These are phyloP conservation scores for Fusarium siculi DNA, from an alignment of 2,329 filamentous ascomycete species.

Conservation along the genomic window DNA sequence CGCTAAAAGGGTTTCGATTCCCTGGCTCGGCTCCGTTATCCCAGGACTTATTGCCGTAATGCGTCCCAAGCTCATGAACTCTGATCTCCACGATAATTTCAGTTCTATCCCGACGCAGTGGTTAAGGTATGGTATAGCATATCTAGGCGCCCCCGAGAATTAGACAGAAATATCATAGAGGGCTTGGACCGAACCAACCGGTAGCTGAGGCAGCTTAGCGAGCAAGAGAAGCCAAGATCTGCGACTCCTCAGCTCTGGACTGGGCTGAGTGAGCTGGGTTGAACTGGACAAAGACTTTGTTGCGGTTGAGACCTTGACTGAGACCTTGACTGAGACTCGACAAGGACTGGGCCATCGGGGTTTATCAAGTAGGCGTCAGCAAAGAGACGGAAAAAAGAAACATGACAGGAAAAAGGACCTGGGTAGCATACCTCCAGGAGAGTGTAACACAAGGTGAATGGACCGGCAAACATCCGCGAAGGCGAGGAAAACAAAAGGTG, in stretches of 20 bases:
- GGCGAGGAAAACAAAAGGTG: constrained; percentile 18
- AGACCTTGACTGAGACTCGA: neutral
- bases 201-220: constrained; percentile 3
- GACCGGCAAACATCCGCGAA: neutral
- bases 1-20: constrained; percentile 33
- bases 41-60: constrained; percentile 21
- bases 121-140: constrained; percentile 15
- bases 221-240: constrained; percentile 5
- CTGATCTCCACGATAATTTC: constrained; percentile 5
- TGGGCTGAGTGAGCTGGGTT: neutral
- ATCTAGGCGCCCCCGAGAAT: constrained; percentile 7
- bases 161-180: neutral
- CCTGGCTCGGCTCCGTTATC: constrained; percentile 11
- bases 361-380: constrained; percentile 6
- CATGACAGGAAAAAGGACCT: neutral
- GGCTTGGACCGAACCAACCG: constrained; percentile 9
- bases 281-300: neutral
- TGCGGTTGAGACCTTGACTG: constrained; percentile 5
- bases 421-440: neutral
- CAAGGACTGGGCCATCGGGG: constrained; percentile 15
- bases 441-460: neutral
- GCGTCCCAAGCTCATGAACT: constrained; percentile 1
- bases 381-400: neutral
- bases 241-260: neutral
- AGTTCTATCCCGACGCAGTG: constrained; percentile 24